Evolutionary conservation across 495 filamentous ascomycete species (phyloP), one percentile per base, ranked within the genome.

Genomic region (Aspergillus saccharolyticus): DNA sequence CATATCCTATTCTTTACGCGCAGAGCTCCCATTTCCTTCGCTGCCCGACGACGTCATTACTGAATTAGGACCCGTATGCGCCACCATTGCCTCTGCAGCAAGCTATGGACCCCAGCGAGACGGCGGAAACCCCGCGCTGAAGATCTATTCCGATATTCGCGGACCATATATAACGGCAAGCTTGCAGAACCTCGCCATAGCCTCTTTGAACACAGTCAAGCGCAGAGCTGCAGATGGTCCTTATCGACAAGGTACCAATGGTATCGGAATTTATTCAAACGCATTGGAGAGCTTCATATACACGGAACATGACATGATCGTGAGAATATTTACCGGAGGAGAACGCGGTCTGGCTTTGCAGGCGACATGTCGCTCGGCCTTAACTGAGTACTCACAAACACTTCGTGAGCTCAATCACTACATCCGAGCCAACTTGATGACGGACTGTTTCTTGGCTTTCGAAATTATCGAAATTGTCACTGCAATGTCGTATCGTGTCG

Each of bases 401-500:
- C 72, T 99, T 24, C 83, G 86, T 14, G 94, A 97, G 61, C 78
- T 99, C 21, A 96, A 97, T 69, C 79, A 83, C 39, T 91, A 96
- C 67, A 91, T 97, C 68, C 88, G 88, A 66, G 69, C 81, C 28
- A 91, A 96, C 66, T 76, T 97, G 43, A 85, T 83, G 63, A 97
- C 91, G 1, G 94, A 99, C 71, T 96, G 95, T 74, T 99, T 89
- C 68, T 81, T 99, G 21, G 91, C 91, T 4, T 99, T 95, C 67
- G 94, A 99, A 66, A 91, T 97, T 53, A 88, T 96, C 45, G 93
- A 96, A 63, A 89, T 96, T 57, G 88, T 99, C 44, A 89, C 89
- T 3, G 79, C 79, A 33, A 80, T 95, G 57, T 91, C 89, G 14
- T 84, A 86, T 59, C 84, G 86, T 47, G 78, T 99, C 7, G 95